phyloP scores from a whole-genome alignment of 2,329 filamentous ascomycete species.

The Pseudogymnoascus sp. region DNA sequence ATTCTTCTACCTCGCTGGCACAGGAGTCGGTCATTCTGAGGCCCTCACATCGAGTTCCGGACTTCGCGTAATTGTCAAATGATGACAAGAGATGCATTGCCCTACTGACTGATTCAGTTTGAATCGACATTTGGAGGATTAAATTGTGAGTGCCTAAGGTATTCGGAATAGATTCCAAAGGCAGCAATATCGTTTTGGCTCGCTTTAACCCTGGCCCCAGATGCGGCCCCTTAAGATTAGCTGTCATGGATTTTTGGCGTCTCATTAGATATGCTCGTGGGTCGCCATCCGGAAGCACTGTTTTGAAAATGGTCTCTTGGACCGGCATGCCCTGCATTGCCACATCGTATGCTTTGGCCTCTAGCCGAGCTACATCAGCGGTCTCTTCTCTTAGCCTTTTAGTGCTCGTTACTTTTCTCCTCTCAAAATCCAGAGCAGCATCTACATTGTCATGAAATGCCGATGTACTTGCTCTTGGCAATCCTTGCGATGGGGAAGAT shows the following conservation, averaged over 20 bases:
- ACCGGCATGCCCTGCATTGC: neutral
- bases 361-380: neutral
- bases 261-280: conserved; percentile 26
- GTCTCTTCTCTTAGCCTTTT: conserved; percentile 22
- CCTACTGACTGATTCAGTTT: conserved; percentile 12
- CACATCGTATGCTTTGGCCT: neutral
- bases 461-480: neutral
- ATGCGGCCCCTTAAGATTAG: conserved; percentile 12
- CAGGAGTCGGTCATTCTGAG: conserved; percentile 11
- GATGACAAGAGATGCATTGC: conserved; percentile 5
- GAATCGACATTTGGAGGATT: conserved; percentile 13
- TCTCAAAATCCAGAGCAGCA: conserved; percentile 28
- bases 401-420: conserved; percentile 24
- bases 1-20: neutral
- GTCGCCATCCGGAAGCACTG: conserved; percentile 22
- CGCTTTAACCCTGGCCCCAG: conserved; percentile 17
- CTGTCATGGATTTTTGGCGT: conserved; percentile 19
- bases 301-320: neutral
- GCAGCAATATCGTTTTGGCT: conserved; percentile 22
- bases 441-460: conserved; percentile 17
- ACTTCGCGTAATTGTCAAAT: conserved; percentile 19
- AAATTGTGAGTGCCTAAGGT: conserved; percentile 18
- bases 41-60: conserved; percentile 15
- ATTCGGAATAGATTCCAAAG: conserved; percentile 22
- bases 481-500: neutral